Conservation (phyloP, 371 early-diverging fungal species). For the Mycotypha africana region DNA sequence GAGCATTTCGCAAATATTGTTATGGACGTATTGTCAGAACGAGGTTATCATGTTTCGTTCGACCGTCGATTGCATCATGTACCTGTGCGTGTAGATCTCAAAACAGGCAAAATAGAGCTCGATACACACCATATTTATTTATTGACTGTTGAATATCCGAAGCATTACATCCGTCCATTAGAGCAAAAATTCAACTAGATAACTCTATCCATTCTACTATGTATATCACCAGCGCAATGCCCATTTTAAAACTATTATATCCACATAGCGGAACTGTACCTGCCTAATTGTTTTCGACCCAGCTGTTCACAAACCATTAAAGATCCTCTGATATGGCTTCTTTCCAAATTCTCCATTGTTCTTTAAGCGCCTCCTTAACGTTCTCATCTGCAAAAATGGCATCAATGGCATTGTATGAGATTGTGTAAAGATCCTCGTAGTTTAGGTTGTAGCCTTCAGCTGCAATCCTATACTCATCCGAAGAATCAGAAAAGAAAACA, state of each 20-base stretch:
- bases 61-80: slow-evolving; percentile 51
- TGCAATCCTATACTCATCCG: slow-evolving; percentile 44
- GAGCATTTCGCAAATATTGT: slow-evolving; percentile 54
- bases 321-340: no score
- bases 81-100: slow-evolving; percentile 51
- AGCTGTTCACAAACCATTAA: no score
- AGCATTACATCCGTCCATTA: slow-evolving; percentile 61
- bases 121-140: slow-evolving; percentile 51
- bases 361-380: slow-evolving; percentile 23
- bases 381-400: slow-evolving; percentile 38
- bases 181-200: slow-evolving; percentile 57
- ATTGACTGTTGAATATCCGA: slow-evolving; percentile 61
- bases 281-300: no score
- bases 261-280: no score
- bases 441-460: slow-evolving; percentile 30
- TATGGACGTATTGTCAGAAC: slow-evolving; percentile 64
- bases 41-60: slow-evolving; percentile 61
- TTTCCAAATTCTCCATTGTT: slow-evolving; percentile 34
- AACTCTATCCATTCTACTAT: not conserved
- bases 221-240: no score
- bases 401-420: slow-evolving; percentile 39
- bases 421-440: slow-evolving; percentile 30
- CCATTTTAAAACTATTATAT: no score
- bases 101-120: slow-evolving; percentile 57
- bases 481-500: slow-evolving; percentile 47